Evolutionary conservation across 495 filamentous ascomycete species (phyloP), one percentile per base, ranked within the genome.

Genomic region (Neurospora sp.): DNA sequence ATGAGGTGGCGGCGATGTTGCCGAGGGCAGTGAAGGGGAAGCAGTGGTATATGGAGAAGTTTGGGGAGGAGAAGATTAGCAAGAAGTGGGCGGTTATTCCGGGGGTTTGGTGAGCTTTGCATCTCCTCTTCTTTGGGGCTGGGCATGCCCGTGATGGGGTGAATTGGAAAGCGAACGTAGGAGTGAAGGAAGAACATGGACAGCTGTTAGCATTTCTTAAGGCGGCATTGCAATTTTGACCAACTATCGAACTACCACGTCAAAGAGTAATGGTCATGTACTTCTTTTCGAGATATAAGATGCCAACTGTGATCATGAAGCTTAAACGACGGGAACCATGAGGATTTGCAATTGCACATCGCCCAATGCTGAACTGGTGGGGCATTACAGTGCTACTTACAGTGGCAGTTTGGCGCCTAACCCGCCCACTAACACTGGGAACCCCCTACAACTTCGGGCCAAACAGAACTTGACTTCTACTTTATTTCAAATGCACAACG

Each of bases 1-100:
- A 98, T 79, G 94, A 97, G 79, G 84, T 99, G 59, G 83, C 90
- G 6, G 92, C 93, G 40, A 98, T 98, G 96, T 78, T 96, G 76
- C 96, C 96, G 10, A 87, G 96, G 80, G 96, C 96, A 15, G 80
- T 97, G 54, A 89, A 89, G 73, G 95, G 95, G 34, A 88, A 89
- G 80, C 84, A 87, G 81, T 99, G 96, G 96, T 99, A 99, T 82
- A 84, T 91, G 62, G 85, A 92, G 74, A 92, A 86, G 81, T 98
- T 99, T 86, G 94, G 94, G 34, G 88, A 88, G 81, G 89, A 94
- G 54, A 90, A 87, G 76, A 89, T 97, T 71, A 89, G 88, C 45
- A 86, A 86, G 6, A 88, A 91, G 80, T 95, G 92, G 76, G 94
- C 95, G 19, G 89, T 93, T 36, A 90, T 98, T 77, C 96, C 96